Evolutionary conservation across 176 grass and related monocot genomes (phyloP), one percentile per base, ranked within the genome.

Genomic region (Triticum timopheevii): DNA sequence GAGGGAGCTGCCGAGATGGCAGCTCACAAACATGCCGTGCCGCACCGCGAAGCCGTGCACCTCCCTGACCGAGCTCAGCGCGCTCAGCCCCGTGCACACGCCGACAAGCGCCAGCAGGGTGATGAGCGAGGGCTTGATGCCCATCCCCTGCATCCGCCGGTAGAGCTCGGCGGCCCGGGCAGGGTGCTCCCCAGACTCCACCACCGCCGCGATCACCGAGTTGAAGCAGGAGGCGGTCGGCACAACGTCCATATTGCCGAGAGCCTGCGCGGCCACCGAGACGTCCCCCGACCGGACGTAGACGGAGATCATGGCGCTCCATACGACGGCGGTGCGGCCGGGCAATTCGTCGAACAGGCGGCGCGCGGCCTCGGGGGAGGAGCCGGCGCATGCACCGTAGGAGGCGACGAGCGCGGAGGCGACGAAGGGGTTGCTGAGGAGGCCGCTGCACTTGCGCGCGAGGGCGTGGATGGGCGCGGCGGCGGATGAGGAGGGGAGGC

Each of bases 291-390:
- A 86, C 1, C 80, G 81, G 36, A 87, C 50, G 61, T 90, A 87
- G 33, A 90, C 65, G 6, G 88, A 85, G 17, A 95, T 90, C 86
- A 90, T 89, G 62, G 93, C 77, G 73, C 91, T 95, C 88, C 90
- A 95, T 65, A 92, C 88, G 39, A 92, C 65, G n/a, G 80, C 88
- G n/a, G 81, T 91, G 56, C 88, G 73, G 36, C 31, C 59, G 30
- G 93, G 81, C 77, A 87, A 92, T 89, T 92, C 93, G 47, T 95
- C 93, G 86, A 95, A 95, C 88, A 95, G 76, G 80, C 79, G 42
- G 68, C 90, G 80, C 40, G 93, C 88, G 58, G 62, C n/a, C 0
- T 12, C 77, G n/a, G 59, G 4, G 6, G 65, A 86, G 61, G 78
- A 40, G 36, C 72, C 76, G 36, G 82, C 42, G 8, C 47, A n/a